These are phyloP conservation scores for Diaporthe sp. DNA, from an alignment of 2,329 filamentous ascomycete species.

Conservation along the genomic window DNA sequence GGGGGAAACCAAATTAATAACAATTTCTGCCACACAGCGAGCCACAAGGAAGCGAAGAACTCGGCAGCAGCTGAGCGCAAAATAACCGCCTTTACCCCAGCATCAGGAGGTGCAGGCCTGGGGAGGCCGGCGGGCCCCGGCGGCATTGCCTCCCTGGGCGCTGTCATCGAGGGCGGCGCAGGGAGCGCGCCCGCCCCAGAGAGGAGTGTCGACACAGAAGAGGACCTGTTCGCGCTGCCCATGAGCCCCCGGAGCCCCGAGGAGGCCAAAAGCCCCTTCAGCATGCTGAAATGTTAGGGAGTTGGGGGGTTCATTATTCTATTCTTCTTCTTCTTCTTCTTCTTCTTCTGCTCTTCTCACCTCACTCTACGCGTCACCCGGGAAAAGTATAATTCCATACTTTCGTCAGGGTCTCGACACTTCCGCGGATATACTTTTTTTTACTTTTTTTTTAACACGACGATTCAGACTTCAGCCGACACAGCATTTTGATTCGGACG, in stretches of 20 bases:
- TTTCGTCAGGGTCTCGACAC: background rate
- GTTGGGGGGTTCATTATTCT: background rate
- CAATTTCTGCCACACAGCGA: conserved; percentile 35
- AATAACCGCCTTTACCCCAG: conserved; percentile 40
- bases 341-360: background rate
- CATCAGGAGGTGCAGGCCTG: conserved; percentile 65
- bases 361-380: conserved; percentile 6
- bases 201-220: conserved; percentile 67
- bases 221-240: conserved; percentile 88
- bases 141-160: conserved; percentile 51
- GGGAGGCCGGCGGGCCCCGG: conserved; percentile 42
- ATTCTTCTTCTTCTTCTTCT: conserved; percentile 4
- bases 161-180: conserved; percentile 49
- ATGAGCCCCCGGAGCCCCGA: conserved; percentile 89
- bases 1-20: conserved; percentile 42
- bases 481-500: conserved; percentile 12
- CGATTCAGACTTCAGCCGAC: conserved; percentile 18
- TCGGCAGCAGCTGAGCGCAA: conserved; percentile 20
- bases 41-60: conserved; percentile 21
- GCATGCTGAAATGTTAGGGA: conserved; percentile 50
- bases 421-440: conserved; percentile 12
- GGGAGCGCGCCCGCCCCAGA: conserved; percentile 45
- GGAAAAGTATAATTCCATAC: conserved; percentile 13
- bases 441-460: background rate
- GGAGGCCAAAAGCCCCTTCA: conserved; percentile 86